These are phyloP conservation scores for Phytophthora constricta DNA, from an alignment of 352 stramenopile species.

Conservation along the genomic window DNA sequence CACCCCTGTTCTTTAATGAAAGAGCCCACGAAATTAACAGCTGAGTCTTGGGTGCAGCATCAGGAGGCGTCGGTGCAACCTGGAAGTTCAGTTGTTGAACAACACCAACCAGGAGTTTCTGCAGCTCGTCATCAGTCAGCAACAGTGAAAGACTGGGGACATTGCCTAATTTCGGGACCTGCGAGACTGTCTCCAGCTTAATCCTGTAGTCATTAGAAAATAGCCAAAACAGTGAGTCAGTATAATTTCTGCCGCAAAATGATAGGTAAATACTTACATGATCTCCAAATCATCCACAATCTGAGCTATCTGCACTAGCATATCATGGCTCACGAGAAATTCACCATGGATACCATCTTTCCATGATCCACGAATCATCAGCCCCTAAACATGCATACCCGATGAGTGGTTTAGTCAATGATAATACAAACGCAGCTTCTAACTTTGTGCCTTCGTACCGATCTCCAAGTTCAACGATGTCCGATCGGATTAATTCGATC, in stretches of 20 bases:
- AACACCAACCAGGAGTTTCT: conserved; percentile 63
- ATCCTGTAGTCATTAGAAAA: conserved; percentile 46
- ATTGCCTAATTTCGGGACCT: conserved; percentile 52
- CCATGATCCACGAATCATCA: conserved; percentile 59
- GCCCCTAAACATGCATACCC: conserved; percentile 41
- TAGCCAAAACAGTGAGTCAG: conserved; percentile 2
- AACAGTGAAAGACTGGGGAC: conserved; percentile 71
- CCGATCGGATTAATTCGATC: conserved; percentile 49
- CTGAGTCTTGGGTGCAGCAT: conserved; percentile 4
- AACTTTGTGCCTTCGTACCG: too few relatives aligned
- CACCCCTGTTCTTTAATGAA: background rate
- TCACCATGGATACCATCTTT: conserved; percentile 43
- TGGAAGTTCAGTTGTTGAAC: conserved; percentile 63
- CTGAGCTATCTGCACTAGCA: conserved; percentile 57
- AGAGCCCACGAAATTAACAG: conserved; percentile 29
- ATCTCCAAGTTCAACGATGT: conserved; percentile 43
- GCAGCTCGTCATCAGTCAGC: conserved; percentile 66
- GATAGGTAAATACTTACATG: conserved; percentile 46
- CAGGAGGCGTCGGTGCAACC: conserved; percentile 18
- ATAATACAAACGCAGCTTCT: too few relatives aligned
- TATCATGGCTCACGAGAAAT: conserved; percentile 35
- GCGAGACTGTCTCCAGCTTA: conserved; percentile 72
- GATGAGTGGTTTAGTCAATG: conserved; percentile 4
- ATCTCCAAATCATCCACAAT: conserved; percentile 74
- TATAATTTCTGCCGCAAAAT: background rate